Evolutionary conservation across 2,329 filamentous ascomycete genomes (phyloP).

Genomic region (Hypomyces perniciosus): DNA sequence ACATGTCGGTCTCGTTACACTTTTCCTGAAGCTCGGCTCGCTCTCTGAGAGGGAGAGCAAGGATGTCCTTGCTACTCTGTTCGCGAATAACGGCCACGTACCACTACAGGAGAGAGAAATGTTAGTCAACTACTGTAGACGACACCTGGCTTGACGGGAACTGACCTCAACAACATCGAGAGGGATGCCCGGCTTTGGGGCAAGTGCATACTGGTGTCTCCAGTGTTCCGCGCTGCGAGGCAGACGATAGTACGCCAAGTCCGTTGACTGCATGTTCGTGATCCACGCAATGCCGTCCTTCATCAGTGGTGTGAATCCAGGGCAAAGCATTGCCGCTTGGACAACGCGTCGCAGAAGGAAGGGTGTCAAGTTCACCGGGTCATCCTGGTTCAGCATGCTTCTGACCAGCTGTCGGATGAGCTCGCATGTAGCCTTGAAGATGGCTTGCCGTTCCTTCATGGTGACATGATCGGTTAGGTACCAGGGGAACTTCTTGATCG

Average conservation of each 20-base stretch:
- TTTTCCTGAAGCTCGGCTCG: constrained; percentile 22
- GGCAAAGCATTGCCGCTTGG: constrained; percentile 48
- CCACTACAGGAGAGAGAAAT: constrained; percentile 35
- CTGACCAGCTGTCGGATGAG: constrained; percentile 42
- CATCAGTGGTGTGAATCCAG: constrained; percentile 55
- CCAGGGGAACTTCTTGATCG: constrained; percentile 59
- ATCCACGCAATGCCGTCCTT: constrained; percentile 52
- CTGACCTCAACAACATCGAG: constrained; percentile 52
- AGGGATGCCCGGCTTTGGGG: constrained; percentile 41
- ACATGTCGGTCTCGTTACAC: constrained; percentile 31
- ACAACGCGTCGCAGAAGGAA: constrained; percentile 50
- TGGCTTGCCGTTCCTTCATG: constrained; percentile 46
- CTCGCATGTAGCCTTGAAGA: constrained; percentile 46
- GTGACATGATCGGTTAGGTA: constrained; percentile 51
- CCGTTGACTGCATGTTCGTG: constrained; percentile 25
- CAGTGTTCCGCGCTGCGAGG: constrained; percentile 44
- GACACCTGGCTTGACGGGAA: background rate
- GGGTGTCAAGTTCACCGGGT: constrained; percentile 41
- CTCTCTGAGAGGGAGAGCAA: constrained; percentile 35
- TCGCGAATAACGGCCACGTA: constrained; percentile 52
- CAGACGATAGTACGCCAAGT: constrained; percentile 34
- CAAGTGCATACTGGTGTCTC: constrained; percentile 47
- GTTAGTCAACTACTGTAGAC: background rate
- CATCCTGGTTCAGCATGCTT: constrained; percentile 33
- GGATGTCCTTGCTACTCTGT: constrained; percentile 39